Evolutionary conservation across 768 basidiomycete species (phyloP).

Genomic region (Termitomyces sp.): DNA sequence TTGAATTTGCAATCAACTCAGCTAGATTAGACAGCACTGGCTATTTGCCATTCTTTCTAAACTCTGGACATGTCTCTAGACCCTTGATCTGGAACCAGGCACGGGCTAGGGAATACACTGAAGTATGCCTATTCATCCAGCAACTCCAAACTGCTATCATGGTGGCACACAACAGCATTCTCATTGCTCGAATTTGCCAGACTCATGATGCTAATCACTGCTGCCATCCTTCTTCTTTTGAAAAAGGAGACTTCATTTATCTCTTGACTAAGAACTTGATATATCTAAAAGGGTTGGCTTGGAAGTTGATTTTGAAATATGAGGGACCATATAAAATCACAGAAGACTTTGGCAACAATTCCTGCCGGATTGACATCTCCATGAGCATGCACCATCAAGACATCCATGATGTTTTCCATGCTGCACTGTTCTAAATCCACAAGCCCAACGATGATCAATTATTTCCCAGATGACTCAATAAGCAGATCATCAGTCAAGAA

Average conservation of each 20-base stretch:
- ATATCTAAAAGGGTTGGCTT: no score
- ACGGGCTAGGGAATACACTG: no score
- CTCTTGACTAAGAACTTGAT: no score
- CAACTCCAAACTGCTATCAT: no score
- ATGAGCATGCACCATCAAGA: background rate
- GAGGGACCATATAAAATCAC: background rate
- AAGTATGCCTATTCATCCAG: no score
- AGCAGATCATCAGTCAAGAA: background rate
- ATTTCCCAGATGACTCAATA: background rate
- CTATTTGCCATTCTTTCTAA: background rate
- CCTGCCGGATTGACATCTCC: background rate
- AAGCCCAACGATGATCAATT: background rate
- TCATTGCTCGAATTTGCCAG: no score
- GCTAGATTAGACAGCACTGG: background rate
- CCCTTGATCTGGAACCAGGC: no score
- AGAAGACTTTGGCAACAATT: background rate
- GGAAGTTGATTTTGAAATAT: background rate
- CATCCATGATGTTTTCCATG: background rate
- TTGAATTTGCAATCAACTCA: background rate
- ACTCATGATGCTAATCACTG: no score
- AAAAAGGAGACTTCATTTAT: no score
- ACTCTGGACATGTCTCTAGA: background rate
- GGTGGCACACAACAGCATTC: no score
- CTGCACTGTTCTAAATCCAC: background rate
- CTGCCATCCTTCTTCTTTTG: no score